These are phyloP conservation scores for Colletotrichum navitas DNA, from an alignment of 2,329 filamentous ascomycete species.

Conservation along the genomic window DNA sequence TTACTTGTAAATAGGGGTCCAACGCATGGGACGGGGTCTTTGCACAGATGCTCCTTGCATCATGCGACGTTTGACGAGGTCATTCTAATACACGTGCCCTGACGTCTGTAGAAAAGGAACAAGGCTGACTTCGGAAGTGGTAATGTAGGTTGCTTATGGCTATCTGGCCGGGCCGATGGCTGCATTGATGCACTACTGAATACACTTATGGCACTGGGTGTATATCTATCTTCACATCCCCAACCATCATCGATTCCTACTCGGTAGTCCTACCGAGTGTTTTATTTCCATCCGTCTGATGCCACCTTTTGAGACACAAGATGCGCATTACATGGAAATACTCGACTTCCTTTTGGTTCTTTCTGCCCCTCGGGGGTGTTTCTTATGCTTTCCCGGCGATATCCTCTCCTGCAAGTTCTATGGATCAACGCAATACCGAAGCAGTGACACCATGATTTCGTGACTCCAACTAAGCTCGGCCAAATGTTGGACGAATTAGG, in stretches of 20 bases:
- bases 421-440: not conserved
- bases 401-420: not conserved
- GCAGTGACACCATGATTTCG: not conserved
- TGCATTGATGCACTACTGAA: not conserved
- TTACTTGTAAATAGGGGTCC: not conserved
- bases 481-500: not conserved
- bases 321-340: not conserved
- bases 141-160: not conserved
- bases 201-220: not conserved
- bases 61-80: not conserved
- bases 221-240: not conserved
- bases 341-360: too few species aligned
- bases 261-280: not conserved
- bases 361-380: not conserved
- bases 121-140: not conserved
- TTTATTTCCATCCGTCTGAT: not conserved
- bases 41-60: not conserved
- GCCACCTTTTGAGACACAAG: not conserved
- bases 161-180: not conserved
- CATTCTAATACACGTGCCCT: not conserved
- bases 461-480: not conserved
- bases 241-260: not conserved
- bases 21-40: not conserved
- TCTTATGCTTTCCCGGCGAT: not conserved
- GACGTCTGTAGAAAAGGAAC: not conserved